Conservation (phyloP, 371 early-diverging fungal genomes). For the Capillidium rhysosporum region DNA sequence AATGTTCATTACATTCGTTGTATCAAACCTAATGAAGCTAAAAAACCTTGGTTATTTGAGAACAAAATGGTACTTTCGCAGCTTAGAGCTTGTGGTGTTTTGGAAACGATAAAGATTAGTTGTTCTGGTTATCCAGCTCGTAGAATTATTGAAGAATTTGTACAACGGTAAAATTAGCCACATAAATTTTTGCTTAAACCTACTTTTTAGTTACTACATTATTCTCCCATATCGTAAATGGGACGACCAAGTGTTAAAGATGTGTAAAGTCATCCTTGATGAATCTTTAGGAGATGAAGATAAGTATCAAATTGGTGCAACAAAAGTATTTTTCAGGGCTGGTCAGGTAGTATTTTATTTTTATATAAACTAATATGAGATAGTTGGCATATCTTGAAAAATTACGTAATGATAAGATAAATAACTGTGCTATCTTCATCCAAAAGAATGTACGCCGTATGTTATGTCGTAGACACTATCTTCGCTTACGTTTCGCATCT, state of each 20-base stretch:
- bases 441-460: constrained; percentile 76
- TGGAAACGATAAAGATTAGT: constrained; percentile 98
- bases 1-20: constrained; percentile 95
- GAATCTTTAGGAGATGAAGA: constrained; percentile 47
- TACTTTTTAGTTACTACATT: constrained; percentile 41
- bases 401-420: constrained; percentile 58
- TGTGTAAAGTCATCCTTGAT: constrained; percentile 44
- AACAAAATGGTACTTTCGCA: constrained; percentile 85
- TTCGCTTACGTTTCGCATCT: constrained; percentile 29
- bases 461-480: constrained; percentile 44
- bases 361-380: neutral
- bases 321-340: constrained; percentile 98
- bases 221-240: constrained; percentile 53
- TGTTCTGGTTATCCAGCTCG: constrained; percentile 97
- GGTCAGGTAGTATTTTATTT: constrained; percentile 32
- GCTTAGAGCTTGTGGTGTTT: constrained; percentile 97
- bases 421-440: constrained; percentile 56
- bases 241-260: constrained; percentile 32
- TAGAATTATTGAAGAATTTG: constrained; percentile 82
- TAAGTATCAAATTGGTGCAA: constrained; percentile 88
- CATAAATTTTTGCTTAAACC: neutral
- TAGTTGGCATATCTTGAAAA: constrained; percentile 78
- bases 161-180: constrained; percentile 30
- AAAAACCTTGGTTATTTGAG: constrained; percentile 76
- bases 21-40: constrained; percentile 93